A percentile compares a stretch with the other conserved stretches of the same genome.
Conservation (phyloP, 2,329 filamentous ascomycete genomes). For the Myrmaecium sp. region DNA sequence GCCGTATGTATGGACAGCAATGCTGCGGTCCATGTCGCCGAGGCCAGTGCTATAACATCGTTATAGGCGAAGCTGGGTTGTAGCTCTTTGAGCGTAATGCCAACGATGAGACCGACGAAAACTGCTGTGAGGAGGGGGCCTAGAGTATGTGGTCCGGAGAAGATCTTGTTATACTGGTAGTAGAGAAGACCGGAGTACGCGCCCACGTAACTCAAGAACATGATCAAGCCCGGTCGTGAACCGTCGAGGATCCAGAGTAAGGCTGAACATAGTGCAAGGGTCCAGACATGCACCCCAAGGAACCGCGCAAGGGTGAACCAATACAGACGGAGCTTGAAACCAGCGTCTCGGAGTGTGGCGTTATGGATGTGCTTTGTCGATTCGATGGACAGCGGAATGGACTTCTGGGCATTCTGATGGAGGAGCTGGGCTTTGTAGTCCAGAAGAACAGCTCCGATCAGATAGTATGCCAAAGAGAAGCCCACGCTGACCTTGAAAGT, state of each 20-base stretch:
- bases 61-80: conserved; percentile 26
- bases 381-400: conserved; percentile 23
- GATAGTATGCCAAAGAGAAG: conserved; percentile 40
- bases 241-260: conserved; percentile 37
- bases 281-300: conserved; percentile 35
- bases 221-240: conserved; percentile 24
- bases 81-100: conserved; percentile 26
- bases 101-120: conserved; percentile 28
- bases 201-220: conserved; percentile 33
- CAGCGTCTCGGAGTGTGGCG: conserved; percentile 27
- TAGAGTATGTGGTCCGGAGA: conserved; percentile 31
- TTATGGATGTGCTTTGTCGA: conserved; percentile 26
- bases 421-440: conserved; percentile 38
- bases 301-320: conserved; percentile 33
- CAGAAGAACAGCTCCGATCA: conserved; percentile 38
- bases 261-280: conserved; percentile 30
- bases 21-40: conserved; percentile 35
- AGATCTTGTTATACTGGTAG: conserved; percentile 34
- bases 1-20: conserved; percentile 31
- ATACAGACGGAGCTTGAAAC: conserved; percentile 32
- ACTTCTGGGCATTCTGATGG: conserved; percentile 26
- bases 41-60: conserved; percentile 30
- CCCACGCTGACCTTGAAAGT: conserved; percentile 31
- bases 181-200: conserved; percentile 36
- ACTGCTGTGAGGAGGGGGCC: conserved; percentile 31